These are phyloP conservation scores for Echinochloa phyllopogon DNA, from an alignment of 176 grass and related monocot species.

Conservation along the genomic window DNA sequence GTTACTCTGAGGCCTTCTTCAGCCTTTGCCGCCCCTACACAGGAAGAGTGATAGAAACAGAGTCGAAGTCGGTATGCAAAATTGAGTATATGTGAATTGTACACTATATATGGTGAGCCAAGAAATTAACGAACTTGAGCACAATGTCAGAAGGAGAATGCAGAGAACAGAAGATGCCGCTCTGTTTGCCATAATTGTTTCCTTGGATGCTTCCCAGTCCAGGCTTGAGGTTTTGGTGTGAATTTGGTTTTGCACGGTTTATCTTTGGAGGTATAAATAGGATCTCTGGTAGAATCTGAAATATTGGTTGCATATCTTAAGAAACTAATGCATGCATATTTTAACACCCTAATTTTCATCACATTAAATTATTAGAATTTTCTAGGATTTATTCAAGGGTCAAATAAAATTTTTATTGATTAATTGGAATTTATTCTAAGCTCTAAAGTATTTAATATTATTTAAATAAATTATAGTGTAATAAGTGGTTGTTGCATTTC, in stretches of 20 bases:
- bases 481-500: too few species aligned
- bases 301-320: not conserved
- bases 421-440: too few species aligned
- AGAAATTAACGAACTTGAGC: not conserved
- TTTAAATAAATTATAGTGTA: too few species aligned
- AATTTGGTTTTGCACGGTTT: not conserved
- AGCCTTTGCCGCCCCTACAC: not conserved
- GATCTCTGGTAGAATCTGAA: not conserved
- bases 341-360: too few species aligned
- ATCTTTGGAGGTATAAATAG: conserved; percentile 1
- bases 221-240: not conserved
- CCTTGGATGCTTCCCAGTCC: not conserved
- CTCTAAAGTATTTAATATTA: too few species aligned
- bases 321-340: not conserved
- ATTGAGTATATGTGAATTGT: not conserved
- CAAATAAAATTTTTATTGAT: too few species aligned
- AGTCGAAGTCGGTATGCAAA: not conserved
- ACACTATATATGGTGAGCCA: not conserved
- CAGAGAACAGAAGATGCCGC: not conserved
- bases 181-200: not conserved
- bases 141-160: not conserved
- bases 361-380: too few species aligned
- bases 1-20: too few species aligned
- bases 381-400: too few species aligned
- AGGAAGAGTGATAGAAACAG: not conserved